Percentiles rank a stretch among this genome's conserved stretches.
Evolutionary conservation across 257 asterid species (phyloP).

Genomic region (Nicotiana tomentosiformis): DNA sequence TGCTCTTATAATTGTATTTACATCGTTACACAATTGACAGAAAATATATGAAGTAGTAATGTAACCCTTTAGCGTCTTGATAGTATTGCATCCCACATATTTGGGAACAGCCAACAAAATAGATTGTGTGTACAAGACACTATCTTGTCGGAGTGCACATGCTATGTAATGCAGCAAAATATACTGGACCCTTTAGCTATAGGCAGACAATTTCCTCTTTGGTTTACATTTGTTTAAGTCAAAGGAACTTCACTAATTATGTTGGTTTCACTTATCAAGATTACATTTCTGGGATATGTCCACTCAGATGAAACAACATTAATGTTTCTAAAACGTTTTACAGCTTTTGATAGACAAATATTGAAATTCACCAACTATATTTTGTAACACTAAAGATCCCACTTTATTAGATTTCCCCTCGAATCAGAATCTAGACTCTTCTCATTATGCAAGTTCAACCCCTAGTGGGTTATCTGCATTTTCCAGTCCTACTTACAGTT

Average conservation of each 20-base stretch:
- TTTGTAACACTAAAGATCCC: neutral
- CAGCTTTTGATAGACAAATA: neutral
- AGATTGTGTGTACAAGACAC: neutral
- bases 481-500: neutral
- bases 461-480: neutral
- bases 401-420: neutral
- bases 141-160: neutral
- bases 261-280: neutral
- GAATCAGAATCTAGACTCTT: neutral
- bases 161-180: neutral
- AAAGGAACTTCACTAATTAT: neutral
- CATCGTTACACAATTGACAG: neutral
- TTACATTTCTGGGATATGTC: neutral
- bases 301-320: neutral
- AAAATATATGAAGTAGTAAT: neutral
- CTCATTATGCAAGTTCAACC: neutral
- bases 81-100: neutral
- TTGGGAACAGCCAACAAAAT: neutral
- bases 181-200: neutral
- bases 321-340: neutral
- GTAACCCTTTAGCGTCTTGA: neutral
- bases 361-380: constrained; percentile 2
- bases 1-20: neutral
- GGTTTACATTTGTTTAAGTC: neutral
- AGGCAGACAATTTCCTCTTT: neutral